Evolutionary conservation across 2,329 filamentous ascomycete species (phyloP).

Genomic region (Fusarium sp.): DNA sequence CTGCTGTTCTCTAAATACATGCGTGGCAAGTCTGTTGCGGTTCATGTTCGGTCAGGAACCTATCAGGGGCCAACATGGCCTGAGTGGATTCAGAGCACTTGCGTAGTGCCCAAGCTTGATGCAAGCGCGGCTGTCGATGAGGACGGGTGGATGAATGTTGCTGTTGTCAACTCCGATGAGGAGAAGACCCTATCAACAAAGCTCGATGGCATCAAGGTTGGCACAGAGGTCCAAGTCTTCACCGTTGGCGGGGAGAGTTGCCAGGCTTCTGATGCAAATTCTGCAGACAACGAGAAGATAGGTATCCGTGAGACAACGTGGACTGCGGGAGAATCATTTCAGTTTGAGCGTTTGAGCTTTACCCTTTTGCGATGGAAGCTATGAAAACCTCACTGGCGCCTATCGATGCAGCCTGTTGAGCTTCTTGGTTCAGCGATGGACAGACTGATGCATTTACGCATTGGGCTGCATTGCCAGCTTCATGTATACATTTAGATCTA

Average conservation of each 20-base stretch:
- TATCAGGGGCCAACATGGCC: background rate
- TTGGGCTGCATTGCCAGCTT: background rate
- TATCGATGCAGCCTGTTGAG: background rate
- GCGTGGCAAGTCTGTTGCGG: background rate
- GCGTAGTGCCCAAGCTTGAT: background rate
- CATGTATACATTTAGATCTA: background rate
- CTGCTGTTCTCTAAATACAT: background rate
- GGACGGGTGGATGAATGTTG: background rate
- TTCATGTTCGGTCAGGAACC: background rate
- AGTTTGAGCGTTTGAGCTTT: background rate
- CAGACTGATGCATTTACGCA: background rate
- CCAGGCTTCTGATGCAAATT: background rate
- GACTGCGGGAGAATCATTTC: background rate
- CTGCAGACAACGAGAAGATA: background rate
- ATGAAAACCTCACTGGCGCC: background rate
- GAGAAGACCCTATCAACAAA: background rate
- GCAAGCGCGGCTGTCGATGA: background rate
- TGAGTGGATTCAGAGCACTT: background rate
- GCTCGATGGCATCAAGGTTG: background rate
- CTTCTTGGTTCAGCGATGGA: background rate
- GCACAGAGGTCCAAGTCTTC: background rate
- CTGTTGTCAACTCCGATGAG: background rate
- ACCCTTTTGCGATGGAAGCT: background rate
- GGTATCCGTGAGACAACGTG: background rate
- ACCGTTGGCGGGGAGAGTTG: background rate